Percentiles rank a stretch among this genome's conserved stretches.
phyloP scores from a whole-genome alignment of 2,329 filamentous ascomycete species.

The Colletotrichum navitas region DNA sequence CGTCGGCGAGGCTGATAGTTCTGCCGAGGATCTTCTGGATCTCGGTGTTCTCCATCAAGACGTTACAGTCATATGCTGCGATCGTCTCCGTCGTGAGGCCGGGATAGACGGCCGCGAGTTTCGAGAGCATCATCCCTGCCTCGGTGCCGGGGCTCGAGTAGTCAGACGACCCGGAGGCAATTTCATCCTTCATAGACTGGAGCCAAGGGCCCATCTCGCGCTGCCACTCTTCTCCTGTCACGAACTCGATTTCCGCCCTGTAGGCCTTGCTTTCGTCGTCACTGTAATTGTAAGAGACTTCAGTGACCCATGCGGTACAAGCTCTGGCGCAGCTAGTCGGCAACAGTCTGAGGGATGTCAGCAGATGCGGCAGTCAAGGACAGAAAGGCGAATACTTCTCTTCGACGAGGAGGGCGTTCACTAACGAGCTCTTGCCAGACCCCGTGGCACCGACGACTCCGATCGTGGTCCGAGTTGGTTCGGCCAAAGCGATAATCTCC shows the following conservation, averaged over 20 bases:
- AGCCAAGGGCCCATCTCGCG: conserved; percentile 63
- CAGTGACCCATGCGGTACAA: conserved; percentile 72
- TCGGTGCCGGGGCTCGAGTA: conserved; percentile 57
- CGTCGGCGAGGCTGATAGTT: not conserved
- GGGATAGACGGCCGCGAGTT: conserved; percentile 61
- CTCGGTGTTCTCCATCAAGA: not conserved
- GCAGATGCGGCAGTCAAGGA: not conserved
- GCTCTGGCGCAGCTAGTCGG: conserved; percentile 66
- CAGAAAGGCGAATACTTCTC: not conserved
- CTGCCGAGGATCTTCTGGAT: not conserved
- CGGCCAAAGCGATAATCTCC: not conserved
- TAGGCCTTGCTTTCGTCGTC: conserved; percentile 55
- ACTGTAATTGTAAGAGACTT: conserved; percentile 73
- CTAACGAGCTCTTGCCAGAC: conserved; percentile 1
- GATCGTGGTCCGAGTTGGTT: not conserved
- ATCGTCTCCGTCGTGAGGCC: conserved; percentile 36
- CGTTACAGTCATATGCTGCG: not conserved
- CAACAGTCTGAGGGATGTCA: conserved; percentile 49
- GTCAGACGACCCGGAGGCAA: conserved; percentile 54
- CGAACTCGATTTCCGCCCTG: conserved; percentile 69
- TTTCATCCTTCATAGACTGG: conserved; percentile 58
- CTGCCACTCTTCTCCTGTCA: conserved; percentile 63
- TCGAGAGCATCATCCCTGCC: conserved; percentile 54
- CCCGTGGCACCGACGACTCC: not conserved
- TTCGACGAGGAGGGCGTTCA: not conserved